phyloP scores from a whole-genome alignment of 2,329 filamentous ascomycete genomes.

The Aspergillus sp. region DNA sequence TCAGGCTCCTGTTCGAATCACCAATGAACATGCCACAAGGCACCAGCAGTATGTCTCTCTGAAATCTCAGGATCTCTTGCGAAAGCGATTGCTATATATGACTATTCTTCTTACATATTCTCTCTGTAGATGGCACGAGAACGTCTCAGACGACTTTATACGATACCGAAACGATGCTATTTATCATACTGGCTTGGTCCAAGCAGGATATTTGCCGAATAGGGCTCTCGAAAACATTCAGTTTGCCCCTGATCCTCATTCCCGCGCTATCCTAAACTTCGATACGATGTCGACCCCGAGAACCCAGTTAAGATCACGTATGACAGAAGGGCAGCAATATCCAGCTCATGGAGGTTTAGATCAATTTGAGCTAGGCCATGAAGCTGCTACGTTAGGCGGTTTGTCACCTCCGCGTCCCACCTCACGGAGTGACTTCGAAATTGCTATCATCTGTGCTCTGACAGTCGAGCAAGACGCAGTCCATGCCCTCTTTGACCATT shows the following conservation, averaged over 20 bases:
- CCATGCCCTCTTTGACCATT: constrained; percentile 24
- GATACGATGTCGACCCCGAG: background rate
- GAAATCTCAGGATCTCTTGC: background rate
- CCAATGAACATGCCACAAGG: background rate
- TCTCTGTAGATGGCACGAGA: background rate
- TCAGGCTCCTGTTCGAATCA: background rate
- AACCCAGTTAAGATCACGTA: background rate
- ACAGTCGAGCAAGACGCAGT: constrained; percentile 28
- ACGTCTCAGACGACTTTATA: background rate
- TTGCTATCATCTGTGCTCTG: constrained; percentile 37
- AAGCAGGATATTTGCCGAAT: background rate
- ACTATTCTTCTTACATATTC: background rate
- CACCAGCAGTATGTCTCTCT: background rate
- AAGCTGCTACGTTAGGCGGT: background rate
- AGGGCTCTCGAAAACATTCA: background rate
- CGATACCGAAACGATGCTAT: background rate
- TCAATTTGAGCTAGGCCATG: background rate
- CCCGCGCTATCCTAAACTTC: background rate
- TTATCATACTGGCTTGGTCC: background rate
- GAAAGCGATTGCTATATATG: background rate
- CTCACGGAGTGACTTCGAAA: constrained; percentile 20
- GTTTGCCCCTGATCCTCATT: background rate
- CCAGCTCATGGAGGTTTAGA: background rate
- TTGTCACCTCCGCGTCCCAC: too few species aligned
- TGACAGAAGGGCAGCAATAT: background rate